Base-by-base conservation (phyloP, 108 stramenopile genomes). In the Skeletonema marinoi region DNA sequence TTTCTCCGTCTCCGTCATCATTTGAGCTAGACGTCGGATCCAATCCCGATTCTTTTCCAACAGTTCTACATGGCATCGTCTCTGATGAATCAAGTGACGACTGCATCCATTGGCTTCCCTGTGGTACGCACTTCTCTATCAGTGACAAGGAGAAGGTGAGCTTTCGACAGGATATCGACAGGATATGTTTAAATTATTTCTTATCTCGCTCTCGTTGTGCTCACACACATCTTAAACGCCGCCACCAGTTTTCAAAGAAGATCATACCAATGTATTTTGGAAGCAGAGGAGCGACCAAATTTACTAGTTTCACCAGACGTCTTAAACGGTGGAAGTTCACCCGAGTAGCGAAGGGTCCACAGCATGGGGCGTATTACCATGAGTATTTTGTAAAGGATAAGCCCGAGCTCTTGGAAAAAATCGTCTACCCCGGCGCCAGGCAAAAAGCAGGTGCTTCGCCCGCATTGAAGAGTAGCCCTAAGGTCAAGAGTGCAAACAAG, bases 231-330 rank as follows among this genome's bases (percentile, higher is more conserved):
- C 3, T 25, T 54, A 0, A 12, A 25, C 3, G 3, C 50, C 7
- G 19, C 19, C 9, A 10, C 29, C 38, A 70, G 29, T 90, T 90
- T 65, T 65, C 78, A 51, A 54, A 51, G 31, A 41, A 79, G 13
- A 66, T 88, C 61, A 70, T 90, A 65, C 84, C 87, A n/a, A 54
- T 31, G 25, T 90, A 86, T 62, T 88, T 88, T 67, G 70, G 71
- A 19, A 60, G 65, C 14, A 58, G 78, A 42, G 63, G 63, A 39
- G 66, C 46, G 14, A 51, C 78, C 12, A 82, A 86, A 50, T 86
- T 75, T 60, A 83, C 85, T 16, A 61, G 56, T 14, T 86, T 86
- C 58, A 86, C 82, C 1, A 51, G 85, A 5, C 78, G 78, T 39
- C 33, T 69, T 1, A 61, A 69, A 12, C 60, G 68, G 60, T 69